Conservation (phyloP, 805 yeast species). For the Jamesozyma gamospora region DNA sequence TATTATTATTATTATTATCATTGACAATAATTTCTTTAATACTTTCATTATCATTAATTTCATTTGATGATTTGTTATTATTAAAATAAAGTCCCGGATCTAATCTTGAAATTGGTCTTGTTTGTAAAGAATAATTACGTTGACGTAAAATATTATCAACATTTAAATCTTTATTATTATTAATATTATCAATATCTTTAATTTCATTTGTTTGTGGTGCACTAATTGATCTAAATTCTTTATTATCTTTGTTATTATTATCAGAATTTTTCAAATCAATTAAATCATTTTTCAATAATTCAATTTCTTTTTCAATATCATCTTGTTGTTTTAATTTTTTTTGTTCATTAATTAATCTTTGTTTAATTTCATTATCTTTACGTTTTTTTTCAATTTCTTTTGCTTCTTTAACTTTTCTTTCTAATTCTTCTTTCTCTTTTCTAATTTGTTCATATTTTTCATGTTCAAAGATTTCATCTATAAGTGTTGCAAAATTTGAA, state of each 20-base stretch:
- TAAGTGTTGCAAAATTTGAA: conserved; percentile 65
- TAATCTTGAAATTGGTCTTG: conserved; percentile 36
- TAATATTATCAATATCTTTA: no score
- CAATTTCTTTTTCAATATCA: conserved; percentile 20
- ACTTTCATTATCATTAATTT: no score
- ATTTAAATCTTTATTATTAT: conserved; percentile 16
- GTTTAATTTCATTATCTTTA: conserved; percentile 34
- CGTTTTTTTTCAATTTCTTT: no score
- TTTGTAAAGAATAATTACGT: conserved; percentile 32
- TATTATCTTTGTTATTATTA: no score
- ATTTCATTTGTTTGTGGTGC: conserved; percentile 27
- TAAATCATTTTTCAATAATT: conserved; percentile 13
- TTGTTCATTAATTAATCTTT: conserved; percentile 18
- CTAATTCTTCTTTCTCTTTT: conserved; percentile 38
- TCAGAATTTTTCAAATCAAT: conserved; percentile 5
- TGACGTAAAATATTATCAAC: conserved; percentile 25
- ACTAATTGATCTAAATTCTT: conserved; percentile 30
- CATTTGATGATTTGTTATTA: no score
- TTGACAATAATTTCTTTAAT: no score
- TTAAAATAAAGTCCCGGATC: conserved; percentile 34
- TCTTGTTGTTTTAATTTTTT: conserved; percentile 16
- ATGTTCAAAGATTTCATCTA: conserved; percentile 68
- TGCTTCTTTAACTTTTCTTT: conserved; percentile 37
- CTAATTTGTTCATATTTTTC: conserved; percentile 53
- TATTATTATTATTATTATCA: no score